Base-by-base conservation (phyloP, 2,329 filamentous ascomycete species). In the Ophiostoma populinum region DNA sequence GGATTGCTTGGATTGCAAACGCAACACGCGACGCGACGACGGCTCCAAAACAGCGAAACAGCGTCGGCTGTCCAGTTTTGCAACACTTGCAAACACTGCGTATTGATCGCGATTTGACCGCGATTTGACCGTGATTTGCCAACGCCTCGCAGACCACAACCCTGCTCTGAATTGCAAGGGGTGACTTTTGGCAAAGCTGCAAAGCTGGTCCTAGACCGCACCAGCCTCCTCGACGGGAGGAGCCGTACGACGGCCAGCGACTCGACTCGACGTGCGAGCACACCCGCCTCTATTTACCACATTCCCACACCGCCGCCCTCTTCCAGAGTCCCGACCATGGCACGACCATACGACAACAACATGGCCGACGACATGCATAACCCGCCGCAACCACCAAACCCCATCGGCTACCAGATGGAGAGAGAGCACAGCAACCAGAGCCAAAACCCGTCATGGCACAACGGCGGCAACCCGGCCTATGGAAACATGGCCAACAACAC, bases 331-430 rank as follows among this genome's bases (percentile, higher is more conserved):
- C 13, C 30, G 9, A 20, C 24, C 15, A 40, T 40, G 38, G 38
- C 18, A 17, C 16, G 35, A 12, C 61, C 61, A 43, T 61, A 63
- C 49, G 58, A 59, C 45, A 54, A 55, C 46, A 52, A 52, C 45
- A 48, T 53, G 45, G 52, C 54, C 41, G 48, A 46, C 49, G 58
- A 51, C 44, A 45, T 47, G 41, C 53, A 51, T 29, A 36, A 39
- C 32, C 49, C 52, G 21, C 40, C 43, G 28, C 34, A 29, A 17
- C 37, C 32, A 17, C 36, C 33, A 20, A 38, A 34, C 21, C 41
- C 35, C 30, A 43, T 29, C 12, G 40, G 37, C 8, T 49, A 49
- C 39, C 44, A 45, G 18, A 44, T 44, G 36, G 49, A 51, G 8
- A 39, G 47, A 27, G 48, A 52, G 13, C 37, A 43, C 24, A 39